phyloP scores from a whole-genome alignment of 2,329 filamentous ascomycete genomes.

The Claviceps africana region DNA sequence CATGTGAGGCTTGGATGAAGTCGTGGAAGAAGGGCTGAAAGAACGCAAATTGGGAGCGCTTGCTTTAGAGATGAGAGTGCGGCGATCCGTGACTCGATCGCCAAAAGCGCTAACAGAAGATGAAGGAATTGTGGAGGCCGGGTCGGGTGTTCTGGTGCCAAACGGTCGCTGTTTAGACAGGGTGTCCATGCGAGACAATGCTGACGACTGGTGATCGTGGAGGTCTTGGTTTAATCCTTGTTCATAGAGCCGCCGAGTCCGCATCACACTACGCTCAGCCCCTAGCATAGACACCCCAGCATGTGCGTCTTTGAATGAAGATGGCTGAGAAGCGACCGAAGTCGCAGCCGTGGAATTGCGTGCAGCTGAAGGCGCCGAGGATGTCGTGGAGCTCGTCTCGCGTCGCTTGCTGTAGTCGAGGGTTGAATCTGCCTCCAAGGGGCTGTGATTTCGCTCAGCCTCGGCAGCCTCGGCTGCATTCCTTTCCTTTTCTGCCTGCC shows the following conservation, averaged over 20 bases:
- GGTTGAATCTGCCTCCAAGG: constrained; percentile 32
- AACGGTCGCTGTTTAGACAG: constrained; percentile 49
- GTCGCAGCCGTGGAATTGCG: constrained; percentile 79
- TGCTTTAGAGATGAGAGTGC: constrained; percentile 34
- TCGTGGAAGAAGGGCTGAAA: constrained; percentile 32
- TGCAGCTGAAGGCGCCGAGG: constrained; percentile 50
- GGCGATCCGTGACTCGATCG: constrained; percentile 33
- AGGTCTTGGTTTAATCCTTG: constrained; percentile 66
- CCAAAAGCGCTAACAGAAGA: constrained; percentile 28
- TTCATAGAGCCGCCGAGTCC: constrained; percentile 67
- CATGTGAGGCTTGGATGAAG: constrained; percentile 21
- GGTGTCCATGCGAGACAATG: constrained; percentile 67
- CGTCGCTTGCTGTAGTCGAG: constrained; percentile 59
- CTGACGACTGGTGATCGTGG: constrained; percentile 65
- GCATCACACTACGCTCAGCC: constrained; percentile 52
- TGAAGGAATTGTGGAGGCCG: constrained; percentile 30
- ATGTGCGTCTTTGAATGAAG: constrained; percentile 35
- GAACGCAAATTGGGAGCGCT: constrained; percentile 58
- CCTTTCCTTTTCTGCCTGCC: constrained; percentile 46
- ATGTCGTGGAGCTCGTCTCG: constrained; percentile 77
- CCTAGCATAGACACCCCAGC: constrained; percentile 25
- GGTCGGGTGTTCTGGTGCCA: constrained; percentile 36
- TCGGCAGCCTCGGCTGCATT: constrained; percentile 28
- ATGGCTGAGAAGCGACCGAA: constrained; percentile 54
- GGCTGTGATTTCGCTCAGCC: constrained; percentile 22